These are phyloP conservation scores for Curvularia spicifera DNA, from an alignment of 2,329 filamentous ascomycete genomes.

Conservation along the genomic window DNA sequence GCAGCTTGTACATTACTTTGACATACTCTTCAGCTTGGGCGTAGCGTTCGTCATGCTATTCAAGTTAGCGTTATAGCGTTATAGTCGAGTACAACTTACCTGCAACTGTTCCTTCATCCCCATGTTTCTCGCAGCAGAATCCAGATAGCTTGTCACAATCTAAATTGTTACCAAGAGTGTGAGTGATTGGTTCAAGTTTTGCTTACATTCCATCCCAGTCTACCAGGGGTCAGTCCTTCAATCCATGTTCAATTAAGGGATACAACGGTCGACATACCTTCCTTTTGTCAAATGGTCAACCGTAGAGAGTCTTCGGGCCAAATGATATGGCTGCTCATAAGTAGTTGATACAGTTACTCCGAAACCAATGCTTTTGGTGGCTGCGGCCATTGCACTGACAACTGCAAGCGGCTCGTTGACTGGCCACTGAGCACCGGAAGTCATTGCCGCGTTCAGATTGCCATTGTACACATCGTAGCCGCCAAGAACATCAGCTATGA, in stretches of 20 bases:
- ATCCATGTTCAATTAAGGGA: neutral
- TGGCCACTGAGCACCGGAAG: conserved; percentile 71
- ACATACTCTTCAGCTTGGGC: conserved; percentile 73
- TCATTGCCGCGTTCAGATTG: conserved; percentile 65
- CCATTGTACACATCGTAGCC: conserved; percentile 74
- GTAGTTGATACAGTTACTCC: conserved; percentile 72
- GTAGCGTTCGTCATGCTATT: conserved; percentile 70
- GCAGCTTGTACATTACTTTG: conserved; percentile 71
- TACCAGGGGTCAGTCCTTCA: conserved; percentile 13
- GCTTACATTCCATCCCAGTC: conserved; percentile 38
- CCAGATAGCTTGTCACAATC: conserved; percentile 72
- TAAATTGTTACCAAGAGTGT: conserved; percentile 35
- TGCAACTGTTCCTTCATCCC: conserved; percentile 62
- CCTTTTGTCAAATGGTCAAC: conserved; percentile 71
- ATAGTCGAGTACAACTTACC: conserved; percentile 63
- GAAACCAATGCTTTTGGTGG: conserved; percentile 70
- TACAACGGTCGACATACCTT: conserved; percentile 44
- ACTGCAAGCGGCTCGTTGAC: conserved; percentile 72
- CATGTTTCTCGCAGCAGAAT: conserved; percentile 70
- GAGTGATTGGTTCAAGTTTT: conserved; percentile 8
- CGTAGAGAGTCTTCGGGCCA: conserved; percentile 69
- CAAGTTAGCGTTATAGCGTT: conserved; percentile 57
- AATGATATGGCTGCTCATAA: conserved; percentile 72
- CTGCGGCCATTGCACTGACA: conserved; percentile 71
- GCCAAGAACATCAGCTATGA: conserved; percentile 55